These are phyloP conservation scores for Pleurotus tuber-regium DNA, from an alignment of 768 basidiomycete species.

Conservation along the genomic window DNA sequence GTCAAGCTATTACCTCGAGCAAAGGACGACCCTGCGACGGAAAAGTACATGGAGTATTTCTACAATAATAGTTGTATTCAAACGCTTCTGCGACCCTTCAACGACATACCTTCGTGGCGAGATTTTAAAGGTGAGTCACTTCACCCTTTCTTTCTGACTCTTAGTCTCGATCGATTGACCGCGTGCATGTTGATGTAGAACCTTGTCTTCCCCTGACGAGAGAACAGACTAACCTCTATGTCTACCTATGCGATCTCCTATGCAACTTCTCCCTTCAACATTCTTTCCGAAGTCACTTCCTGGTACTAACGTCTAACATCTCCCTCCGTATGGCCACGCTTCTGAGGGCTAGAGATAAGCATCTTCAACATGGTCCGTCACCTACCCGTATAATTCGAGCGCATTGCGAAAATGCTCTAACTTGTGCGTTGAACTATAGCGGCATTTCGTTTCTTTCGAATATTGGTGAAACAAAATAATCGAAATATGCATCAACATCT, in stretches of 20 bases:
- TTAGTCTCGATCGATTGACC: constrained; percentile 6
- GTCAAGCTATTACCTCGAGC: constrained; percentile 46
- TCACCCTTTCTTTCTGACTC: neutral
- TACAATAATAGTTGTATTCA: constrained; percentile 74
- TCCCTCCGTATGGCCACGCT: constrained; percentile 72
- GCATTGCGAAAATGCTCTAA: too few species aligned
- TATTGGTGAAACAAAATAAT: constrained; percentile 81
- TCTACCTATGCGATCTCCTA: constrained; percentile 89
- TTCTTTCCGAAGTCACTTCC: constrained; percentile 89
- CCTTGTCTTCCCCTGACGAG: constrained; percentile 55
- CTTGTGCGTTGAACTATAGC: constrained; percentile 48
- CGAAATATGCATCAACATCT: constrained; percentile 70
- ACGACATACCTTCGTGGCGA: constrained; percentile 52
- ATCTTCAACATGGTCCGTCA: constrained; percentile 82
- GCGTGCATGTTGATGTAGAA: constrained; percentile 43
- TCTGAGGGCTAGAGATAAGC: constrained; percentile 83
- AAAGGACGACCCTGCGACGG: constrained; percentile 84
- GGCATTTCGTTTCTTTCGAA: constrained; percentile 88
- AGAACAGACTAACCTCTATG: constrained; percentile 79
- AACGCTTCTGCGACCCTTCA: constrained; percentile 80
- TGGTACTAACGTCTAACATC: constrained; percentile 79
- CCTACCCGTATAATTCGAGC: neutral
- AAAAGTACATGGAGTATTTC: constrained; percentile 91
- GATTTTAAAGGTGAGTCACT: constrained; percentile 30
- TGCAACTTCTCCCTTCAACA: constrained; percentile 89